Evolutionary conservation across 371 early-diverging fungal species (phyloP), one percentile per base, ranked within the genome.

Genomic region (Actinomortierella wolfii): DNA sequence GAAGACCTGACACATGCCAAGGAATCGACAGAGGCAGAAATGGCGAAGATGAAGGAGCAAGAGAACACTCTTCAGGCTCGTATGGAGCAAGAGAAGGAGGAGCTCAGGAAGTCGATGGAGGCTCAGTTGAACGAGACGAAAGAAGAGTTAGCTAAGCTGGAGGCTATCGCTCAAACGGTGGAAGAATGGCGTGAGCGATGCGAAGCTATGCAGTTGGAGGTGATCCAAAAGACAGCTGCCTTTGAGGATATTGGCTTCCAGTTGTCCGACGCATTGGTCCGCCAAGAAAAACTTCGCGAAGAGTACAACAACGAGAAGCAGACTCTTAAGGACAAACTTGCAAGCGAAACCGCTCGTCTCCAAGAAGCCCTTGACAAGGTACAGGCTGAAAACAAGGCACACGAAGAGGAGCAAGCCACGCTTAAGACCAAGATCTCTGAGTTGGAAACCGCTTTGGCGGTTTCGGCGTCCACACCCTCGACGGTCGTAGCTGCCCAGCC

Each of bases 341-440:
- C 51, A 1, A 28, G 41, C 1, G 25, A 39, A 15, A 14, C 55
- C 7, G 52, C 25, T 6, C 56, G 50, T 0, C 61, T 57, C 3
- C 42, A 67, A 17, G 68, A 61, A 21, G 54, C 65, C 3, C 53
- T 80, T 4, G 81, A 78, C 23, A 76, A 65, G 15, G 78, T 77
- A 6, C 67, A 75, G 50, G 58, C 57, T 0, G 73, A 79, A 15
- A 45, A 77, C 9, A 44, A 52, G 6, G 46, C 58, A 18, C 56
- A 61, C 3, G 59, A 68, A 41, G 67, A 83, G 41, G 84, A 86
- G 39, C 78, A 79, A 5, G 79, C 77, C 14, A 79, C 80, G 21
- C 71, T 80, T n/a, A 53, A 67, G 52, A 66, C 60, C 24, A 79
- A 76, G 52, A 67, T 54, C 39, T 56, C 59, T 25, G 77, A 76